Evolutionary conservation across 2,329 filamentous ascomycete genomes (phyloP), one percentile per base, ranked within the genome.

Genomic region (Aspergillus neoniger): DNA sequence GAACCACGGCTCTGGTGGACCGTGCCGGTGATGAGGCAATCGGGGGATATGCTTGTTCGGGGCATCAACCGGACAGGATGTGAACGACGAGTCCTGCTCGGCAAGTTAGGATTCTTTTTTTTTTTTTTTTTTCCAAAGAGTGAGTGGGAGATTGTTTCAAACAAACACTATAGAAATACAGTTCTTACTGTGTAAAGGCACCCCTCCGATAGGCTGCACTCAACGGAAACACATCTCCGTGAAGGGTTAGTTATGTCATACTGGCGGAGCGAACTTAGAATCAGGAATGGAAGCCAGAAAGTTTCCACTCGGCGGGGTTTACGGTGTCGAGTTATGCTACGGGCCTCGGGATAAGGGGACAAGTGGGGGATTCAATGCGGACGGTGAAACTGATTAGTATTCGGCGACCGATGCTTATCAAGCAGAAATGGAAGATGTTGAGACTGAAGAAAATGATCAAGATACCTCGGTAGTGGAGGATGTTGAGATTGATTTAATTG

Each of bases 1-100:
- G 19, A 53, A 53, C 51, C 36, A 53, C 36, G 51, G 51, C 51
- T 21, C 51, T 32, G 21, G 41, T 44, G 41, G 41, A 44, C 17
- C 41, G 15, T 23, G 41, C 41, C 19, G 41, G 21, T 14, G 17
- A 6, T 44, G 41, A 44, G 19, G 41, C 41, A 44, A 14, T 44
- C 41, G 41, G 41, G 17, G 41, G 41, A 44, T 44, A 44, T 44
- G 41, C 41, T 44, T 44, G 10, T 44, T 44, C 41, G 21, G 41
- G 41, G 41, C 19, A 23, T 23, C 10, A 14, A 44, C 41, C 41
- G 41, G 32, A 12, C 10, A 36, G 10, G 2, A 36, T 14, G 12
- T 28, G 25, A 28, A 12, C 28, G 28, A 12, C 28, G 28, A 30
- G 4, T 30, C 1, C 32, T 36, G 32, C 32, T 36, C 32, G 32